Evolutionary conservation across 495 filamentous ascomycete genomes (phyloP).

Genomic region (Hypoxylon fuscum): DNA sequence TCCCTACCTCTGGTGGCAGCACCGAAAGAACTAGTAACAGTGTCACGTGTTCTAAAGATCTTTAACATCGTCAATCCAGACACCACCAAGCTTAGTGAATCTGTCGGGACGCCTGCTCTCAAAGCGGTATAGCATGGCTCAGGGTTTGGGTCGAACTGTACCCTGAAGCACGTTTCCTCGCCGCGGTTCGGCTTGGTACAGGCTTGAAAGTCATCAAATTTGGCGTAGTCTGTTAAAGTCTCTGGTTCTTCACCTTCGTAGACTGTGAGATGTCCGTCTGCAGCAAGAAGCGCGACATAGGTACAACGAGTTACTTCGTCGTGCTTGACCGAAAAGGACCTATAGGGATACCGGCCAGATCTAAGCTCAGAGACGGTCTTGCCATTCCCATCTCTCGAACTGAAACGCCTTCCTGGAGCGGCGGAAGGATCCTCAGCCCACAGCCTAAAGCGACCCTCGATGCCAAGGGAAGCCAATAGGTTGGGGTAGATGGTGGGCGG

Average conservation of each 20-base stretch:
- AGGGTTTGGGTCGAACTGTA: constrained; percentile 85
- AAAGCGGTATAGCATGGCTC: constrained; percentile 79
- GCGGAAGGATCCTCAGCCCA: constrained; percentile 89
- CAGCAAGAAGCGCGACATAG: constrained; percentile 83
- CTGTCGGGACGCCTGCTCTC: constrained; percentile 76
- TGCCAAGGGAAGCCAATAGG: constrained; percentile 72
- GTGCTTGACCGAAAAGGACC: constrained; percentile 84
- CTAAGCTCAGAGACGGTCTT: constrained; percentile 57
- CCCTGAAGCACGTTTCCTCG: constrained; percentile 85
- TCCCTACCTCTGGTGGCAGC: constrained; percentile 61
- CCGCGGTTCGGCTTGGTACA: constrained; percentile 68
- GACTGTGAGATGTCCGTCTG: constrained; percentile 80
- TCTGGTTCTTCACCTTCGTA: constrained; percentile 90
- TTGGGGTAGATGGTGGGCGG: constrained; percentile 65
- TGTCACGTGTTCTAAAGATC: constrained; percentile 77
- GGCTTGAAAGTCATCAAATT: constrained; percentile 74
- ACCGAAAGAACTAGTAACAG: constrained; percentile 60
- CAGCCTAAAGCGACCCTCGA: constrained; percentile 86
- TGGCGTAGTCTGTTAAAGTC: constrained; percentile 76
- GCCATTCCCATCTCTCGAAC: constrained; percentile 46
- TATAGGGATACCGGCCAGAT: constrained; percentile 54
- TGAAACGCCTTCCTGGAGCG: constrained; percentile 80
- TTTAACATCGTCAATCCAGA: constrained; percentile 83
- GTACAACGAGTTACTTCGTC: constrained; percentile 71
- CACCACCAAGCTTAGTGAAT: constrained; percentile 78